These are phyloP conservation scores for Dioscorea cayenensis DNA, from an alignment of 116 monocot species.

Conservation along the genomic window DNA sequence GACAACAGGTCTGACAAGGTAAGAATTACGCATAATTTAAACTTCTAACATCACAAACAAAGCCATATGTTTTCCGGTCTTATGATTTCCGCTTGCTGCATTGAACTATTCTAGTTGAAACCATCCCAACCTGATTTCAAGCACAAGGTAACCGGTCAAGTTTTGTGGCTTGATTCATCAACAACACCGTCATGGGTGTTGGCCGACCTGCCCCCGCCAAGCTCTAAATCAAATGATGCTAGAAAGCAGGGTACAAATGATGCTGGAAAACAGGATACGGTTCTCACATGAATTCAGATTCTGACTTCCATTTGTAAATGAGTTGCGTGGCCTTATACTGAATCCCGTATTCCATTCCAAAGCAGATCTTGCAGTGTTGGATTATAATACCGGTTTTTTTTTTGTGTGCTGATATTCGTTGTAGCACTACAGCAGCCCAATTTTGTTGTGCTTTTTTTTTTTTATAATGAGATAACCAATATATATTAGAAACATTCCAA, in stretches of 20 bases:
- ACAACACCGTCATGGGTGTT: conserved; percentile 51
- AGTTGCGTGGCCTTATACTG: too few relatives aligned
- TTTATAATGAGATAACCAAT: too few relatives aligned
- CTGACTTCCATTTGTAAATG: too few relatives aligned
- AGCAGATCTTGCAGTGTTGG: too few relatives aligned
- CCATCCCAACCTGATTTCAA: conserved; percentile 59
- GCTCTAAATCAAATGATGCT: not conserved
- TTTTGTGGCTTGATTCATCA: conserved; percentile 35
- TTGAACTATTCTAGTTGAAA: conserved; percentile 27
- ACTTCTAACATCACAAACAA: not conserved
- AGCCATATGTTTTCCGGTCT: not conserved
- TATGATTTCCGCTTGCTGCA: not conserved
- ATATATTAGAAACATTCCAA: too few relatives aligned
- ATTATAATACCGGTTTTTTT: too few relatives aligned
- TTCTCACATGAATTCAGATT: not conserved
- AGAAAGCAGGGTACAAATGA: too few relatives aligned
- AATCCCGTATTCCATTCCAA: too few relatives aligned
- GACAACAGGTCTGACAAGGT: conserved; percentile 69
- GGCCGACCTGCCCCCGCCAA: conserved; percentile 14
- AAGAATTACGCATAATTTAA: not conserved
- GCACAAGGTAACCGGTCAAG: conserved; percentile 55
- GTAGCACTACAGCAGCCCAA: too few relatives aligned
- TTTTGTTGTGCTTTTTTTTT: too few relatives aligned
- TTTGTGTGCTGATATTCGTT: too few relatives aligned
- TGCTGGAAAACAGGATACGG: not conserved